A percentile compares a stretch with the other conserved stretches of the same genome.
phyloP scores from a whole-genome alignment of 768 basidiomycete genomes.

The Pulveroboletus sp. region DNA sequence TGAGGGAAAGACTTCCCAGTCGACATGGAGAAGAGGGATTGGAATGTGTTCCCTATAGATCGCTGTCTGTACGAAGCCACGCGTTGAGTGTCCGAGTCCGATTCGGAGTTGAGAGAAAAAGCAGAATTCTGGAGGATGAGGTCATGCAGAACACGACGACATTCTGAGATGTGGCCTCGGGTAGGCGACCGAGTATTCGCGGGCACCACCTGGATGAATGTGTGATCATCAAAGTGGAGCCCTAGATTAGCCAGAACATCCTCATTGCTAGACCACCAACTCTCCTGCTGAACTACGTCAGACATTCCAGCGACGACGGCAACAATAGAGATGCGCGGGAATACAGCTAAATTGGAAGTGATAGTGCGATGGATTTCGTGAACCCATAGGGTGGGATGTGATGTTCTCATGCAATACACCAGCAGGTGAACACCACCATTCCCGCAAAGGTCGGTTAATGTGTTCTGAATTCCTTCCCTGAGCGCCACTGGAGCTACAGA shows the following conservation, averaged over 20 bases:
- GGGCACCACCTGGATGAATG: constrained; percentile 11
- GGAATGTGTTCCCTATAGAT: constrained; percentile 9
- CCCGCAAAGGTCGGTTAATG: constrained; percentile 9
- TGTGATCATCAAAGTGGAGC: constrained; percentile 12
- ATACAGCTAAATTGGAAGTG: neutral
- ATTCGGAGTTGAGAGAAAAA: neutral
- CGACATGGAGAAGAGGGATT: constrained; percentile 6
- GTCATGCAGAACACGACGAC: constrained; percentile 9
- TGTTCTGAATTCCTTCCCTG: constrained; percentile 3
- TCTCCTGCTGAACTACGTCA: constrained; percentile 5
- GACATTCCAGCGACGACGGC: constrained; percentile 17
- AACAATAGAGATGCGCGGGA: constrained; percentile 9
- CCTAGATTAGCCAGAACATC: constrained; percentile 6
- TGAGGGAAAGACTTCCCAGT: constrained; percentile 5
- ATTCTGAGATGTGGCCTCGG: constrained; percentile 5
- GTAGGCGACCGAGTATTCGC: neutral
- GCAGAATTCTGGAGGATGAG: constrained; percentile 12
- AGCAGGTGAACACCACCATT: constrained; percentile 16
- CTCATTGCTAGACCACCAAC: constrained; percentile 18
- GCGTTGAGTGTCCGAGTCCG: neutral
- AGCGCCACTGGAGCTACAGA: neutral
- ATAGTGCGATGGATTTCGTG: constrained; percentile 10
- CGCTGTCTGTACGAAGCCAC: constrained; percentile 7
- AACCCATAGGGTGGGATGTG: constrained; percentile 9
- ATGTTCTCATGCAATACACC: constrained; percentile 19